Conservation (phyloP, 768 basidiomycete species). For the Floccularia luteovirens region DNA sequence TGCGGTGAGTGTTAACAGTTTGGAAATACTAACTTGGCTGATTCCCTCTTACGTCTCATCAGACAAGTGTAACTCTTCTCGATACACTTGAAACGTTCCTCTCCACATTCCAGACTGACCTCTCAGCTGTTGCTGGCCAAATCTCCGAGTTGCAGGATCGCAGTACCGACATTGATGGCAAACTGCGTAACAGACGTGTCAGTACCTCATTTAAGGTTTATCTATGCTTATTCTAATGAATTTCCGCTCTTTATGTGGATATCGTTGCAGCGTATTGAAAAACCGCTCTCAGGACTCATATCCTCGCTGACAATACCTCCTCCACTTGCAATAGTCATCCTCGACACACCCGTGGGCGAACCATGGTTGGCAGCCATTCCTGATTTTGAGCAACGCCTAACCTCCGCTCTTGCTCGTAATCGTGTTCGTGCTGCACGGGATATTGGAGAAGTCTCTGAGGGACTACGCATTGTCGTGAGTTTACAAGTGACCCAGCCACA, state of each 20-base stretch:
- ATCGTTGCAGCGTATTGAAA: constrained; percentile 73
- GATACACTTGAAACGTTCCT: constrained; percentile 88
- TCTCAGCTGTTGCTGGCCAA: constrained; percentile 92
- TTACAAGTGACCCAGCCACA: not conserved
- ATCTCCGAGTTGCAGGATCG: constrained; percentile 90
- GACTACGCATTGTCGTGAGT: constrained; percentile 80
- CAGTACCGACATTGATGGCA: constrained; percentile 85
- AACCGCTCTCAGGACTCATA: constrained; percentile 75
- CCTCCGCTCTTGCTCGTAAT: constrained; percentile 59
- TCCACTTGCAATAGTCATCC: constrained; percentile 59
- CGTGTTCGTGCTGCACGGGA: constrained; percentile 86
- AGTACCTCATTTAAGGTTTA: constrained; percentile 13
- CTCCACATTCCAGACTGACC: constrained; percentile 91
- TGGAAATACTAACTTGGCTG: not conserved
- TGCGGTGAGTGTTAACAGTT: constrained; percentile 51
- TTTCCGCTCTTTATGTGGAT: not conserved
- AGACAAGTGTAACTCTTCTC: constrained; percentile 84
- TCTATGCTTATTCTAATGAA: constrained; percentile 1
- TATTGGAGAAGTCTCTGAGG: constrained; percentile 77
- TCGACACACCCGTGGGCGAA: constrained; percentile 82
- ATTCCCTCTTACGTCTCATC: constrained; percentile 1
- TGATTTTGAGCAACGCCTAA: constrained; percentile 75
- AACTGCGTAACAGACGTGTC: constrained; percentile 80
- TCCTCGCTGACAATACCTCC: constrained; percentile 82
- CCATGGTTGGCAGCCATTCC: constrained; percentile 78